Evolutionary conservation across 768 basidiomycete species (phyloP).

Genomic region (Pholiota microspora): DNA sequence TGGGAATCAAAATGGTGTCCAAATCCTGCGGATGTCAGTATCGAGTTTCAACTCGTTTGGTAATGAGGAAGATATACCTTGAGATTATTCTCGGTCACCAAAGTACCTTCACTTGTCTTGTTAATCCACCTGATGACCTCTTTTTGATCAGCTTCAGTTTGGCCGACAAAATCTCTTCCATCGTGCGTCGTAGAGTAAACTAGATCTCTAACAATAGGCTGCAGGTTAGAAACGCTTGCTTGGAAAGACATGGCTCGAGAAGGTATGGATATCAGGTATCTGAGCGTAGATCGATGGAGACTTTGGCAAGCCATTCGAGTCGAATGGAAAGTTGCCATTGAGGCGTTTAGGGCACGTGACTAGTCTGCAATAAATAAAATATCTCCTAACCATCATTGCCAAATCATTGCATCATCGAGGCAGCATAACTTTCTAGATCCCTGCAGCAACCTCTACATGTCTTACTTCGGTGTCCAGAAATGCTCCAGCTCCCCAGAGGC

Average conservation of each 20-base stretch:
- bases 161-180: conserved; percentile 44
- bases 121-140: conserved; percentile 73
- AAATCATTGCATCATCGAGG: no score
- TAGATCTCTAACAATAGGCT: conserved; percentile 51
- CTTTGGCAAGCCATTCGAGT: conserved; percentile 31
- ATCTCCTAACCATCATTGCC: no score
- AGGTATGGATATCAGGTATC: conserved; percentile 29
- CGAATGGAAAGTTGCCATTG: conserved; percentile 24
- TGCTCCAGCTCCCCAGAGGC: no score
- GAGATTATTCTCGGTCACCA: conserved; percentile 44
- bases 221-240: conserved; percentile 44
- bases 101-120: conserved; percentile 50
- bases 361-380: background rate
- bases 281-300: conserved; percentile 37
- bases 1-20: conserved; percentile 65
- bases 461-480: no score
- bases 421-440: no score
- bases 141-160: conserved; percentile 56
- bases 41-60: background rate
- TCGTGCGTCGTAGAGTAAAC: conserved; percentile 47
- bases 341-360: conserved; percentile 22
- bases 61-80: conserved; percentile 39
- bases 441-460: no score
- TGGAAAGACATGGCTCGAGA: conserved; percentile 52
- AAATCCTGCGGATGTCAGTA: conserved; percentile 50